A percentile compares a stretch with the other conserved stretches of the same genome.
Conservation (phyloP, 1,284 basidiomycete genomes). For the Pseudozyma hubeiensis region DNA sequence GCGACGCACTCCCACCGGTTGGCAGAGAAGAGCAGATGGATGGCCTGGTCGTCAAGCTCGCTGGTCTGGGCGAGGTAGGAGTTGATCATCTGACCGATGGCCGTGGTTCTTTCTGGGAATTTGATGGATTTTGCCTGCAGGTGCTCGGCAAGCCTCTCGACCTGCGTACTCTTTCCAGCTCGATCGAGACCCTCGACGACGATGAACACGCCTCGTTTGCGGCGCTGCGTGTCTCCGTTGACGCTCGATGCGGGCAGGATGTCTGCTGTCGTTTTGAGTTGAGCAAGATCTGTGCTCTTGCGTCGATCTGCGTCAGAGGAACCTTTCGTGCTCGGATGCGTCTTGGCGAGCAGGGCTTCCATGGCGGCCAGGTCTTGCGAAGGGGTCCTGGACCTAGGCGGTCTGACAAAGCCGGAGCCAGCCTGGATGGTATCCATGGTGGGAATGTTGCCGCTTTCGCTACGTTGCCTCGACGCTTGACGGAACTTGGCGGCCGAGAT, state of each 20-base stretch:
- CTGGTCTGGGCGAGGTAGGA: slow-evolving; percentile 83
- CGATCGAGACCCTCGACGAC: slow-evolving; percentile 68
- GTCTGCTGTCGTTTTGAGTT: not conserved
- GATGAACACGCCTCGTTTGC: slow-evolving; percentile 61
- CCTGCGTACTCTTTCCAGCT: slow-evolving; percentile 67
- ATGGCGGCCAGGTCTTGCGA: slow-evolving; percentile 47
- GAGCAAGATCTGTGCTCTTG: slow-evolving; percentile 18
- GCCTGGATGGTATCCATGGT: slow-evolving; percentile 28
- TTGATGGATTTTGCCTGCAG: slow-evolving; percentile 59
- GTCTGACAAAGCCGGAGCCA: slow-evolving; percentile 22
- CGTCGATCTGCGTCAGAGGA: slow-evolving; percentile 20
- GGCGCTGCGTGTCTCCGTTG: slow-evolving; percentile 11
- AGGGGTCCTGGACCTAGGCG: slow-evolving; percentile 37
- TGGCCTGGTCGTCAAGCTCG: slow-evolving; percentile 88
- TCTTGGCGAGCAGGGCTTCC: slow-evolving; percentile 43
- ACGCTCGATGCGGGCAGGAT: not conserved
- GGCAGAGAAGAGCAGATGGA: slow-evolving; percentile 94
- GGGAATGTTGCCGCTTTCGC: slow-evolving; percentile 35
- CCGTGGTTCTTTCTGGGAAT: slow-evolving; percentile 81
- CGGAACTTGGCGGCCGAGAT: slow-evolving; percentile 52
- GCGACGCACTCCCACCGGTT: slow-evolving; percentile 86
- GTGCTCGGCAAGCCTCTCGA: slow-evolving; percentile 52
- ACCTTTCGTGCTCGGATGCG: slow-evolving; percentile 4
- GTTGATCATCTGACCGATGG: slow-evolving; percentile 93
- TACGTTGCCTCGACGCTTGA: slow-evolving; percentile 40